Evolutionary conservation across 1,284 basidiomycete genomes (phyloP), one percentile per base, ranked within the genome.

Genomic region (Trichosporon faecale): DNA sequence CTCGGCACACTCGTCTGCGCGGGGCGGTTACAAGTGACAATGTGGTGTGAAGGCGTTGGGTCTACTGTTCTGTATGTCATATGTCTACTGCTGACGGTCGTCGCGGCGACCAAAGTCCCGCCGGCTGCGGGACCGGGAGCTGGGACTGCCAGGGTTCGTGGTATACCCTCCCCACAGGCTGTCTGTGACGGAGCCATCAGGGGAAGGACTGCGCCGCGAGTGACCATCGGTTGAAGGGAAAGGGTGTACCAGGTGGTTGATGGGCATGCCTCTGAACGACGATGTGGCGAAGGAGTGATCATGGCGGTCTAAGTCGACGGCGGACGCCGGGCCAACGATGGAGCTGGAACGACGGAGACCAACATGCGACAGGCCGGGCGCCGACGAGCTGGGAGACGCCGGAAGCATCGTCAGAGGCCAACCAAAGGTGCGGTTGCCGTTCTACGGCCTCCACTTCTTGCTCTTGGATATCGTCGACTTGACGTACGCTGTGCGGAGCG

Each of bases 371-470:
- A 27, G 14, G 8, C 23, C 52, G 27, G 16, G 52, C 14, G 14
- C 52, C 23, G 52, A 29, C 25, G 52, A 14, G 25, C 23, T 7
- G 23, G 23, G 25, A 25, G 52, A 57, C 18, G 40, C 40, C 16
- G 40, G 40, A 44, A 44, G 40, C 18, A 44, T 18, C 4, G 3
- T 44, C 40, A 44, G 40, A 44, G 40, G 40, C 40, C 40, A 44
- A 18, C 40, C 40, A 3, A 44, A 6, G 3, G 16, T 21, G 44
- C 25, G 57, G 27, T 12, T 31, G 57, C 57, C 57, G 23, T 27
- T 11, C 57, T 61, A 61, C 18, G 57, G 57, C 57, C 57, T 18
- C 57, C 57, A 61, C 57, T 61, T 61, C 57, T 61, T 61, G 27
- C 57, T 31, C 57, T 61, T 61, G 29, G 57, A 61, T 9, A 61